Percentiles rank a stretch among this genome's conserved stretches.
These are phyloP conservation scores for Phylloporus sp. DNA, from an alignment of 768 basidiomycete species.

Conservation along the genomic window DNA sequence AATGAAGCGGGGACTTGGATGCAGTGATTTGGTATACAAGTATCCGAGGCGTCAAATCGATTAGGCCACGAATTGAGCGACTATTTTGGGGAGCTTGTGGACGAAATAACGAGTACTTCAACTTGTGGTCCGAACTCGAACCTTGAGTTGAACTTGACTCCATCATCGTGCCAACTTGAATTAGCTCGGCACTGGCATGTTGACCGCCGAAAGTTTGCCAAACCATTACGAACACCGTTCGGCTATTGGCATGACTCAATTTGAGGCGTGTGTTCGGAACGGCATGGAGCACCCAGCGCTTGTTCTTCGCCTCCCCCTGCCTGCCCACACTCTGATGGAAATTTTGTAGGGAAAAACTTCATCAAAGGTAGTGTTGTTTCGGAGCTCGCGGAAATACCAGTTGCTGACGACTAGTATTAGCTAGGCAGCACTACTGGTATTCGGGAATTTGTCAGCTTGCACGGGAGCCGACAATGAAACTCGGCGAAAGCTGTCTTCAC, in stretches of 20 bases:
- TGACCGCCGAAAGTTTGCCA: background rate
- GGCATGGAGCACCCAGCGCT: background rate
- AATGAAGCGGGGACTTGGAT: too few relatives aligned
- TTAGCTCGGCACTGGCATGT: too few relatives aligned
- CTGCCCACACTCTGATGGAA: slow-evolving; percentile 6
- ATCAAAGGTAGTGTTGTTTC: background rate
- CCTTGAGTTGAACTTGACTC: too few relatives aligned
- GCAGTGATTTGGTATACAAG: too few relatives aligned
- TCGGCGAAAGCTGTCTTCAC: slow-evolving; percentile 5
- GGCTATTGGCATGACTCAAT: background rate
- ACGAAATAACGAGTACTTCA: too few relatives aligned
- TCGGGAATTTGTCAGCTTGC: background rate
- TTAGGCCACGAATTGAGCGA: too few relatives aligned
- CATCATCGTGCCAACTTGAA: too few relatives aligned
- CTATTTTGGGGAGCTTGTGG: too few relatives aligned
- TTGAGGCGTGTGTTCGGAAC: background rate
- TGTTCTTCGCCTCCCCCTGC: slow-evolving; percentile 8
- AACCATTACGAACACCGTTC: slow-evolving; percentile 5
- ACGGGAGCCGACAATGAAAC: slow-evolving; percentile 6
- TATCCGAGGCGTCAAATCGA: too few relatives aligned
- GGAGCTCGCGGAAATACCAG: background rate
- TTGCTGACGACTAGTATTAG: background rate
- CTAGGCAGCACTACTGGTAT: background rate
- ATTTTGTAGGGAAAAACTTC: slow-evolving; percentile 3
- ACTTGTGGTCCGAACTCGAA: too few relatives aligned